phyloP scores from a whole-genome alignment of 345 rosid species.

The Diplotaxis tenuifolia region DNA sequence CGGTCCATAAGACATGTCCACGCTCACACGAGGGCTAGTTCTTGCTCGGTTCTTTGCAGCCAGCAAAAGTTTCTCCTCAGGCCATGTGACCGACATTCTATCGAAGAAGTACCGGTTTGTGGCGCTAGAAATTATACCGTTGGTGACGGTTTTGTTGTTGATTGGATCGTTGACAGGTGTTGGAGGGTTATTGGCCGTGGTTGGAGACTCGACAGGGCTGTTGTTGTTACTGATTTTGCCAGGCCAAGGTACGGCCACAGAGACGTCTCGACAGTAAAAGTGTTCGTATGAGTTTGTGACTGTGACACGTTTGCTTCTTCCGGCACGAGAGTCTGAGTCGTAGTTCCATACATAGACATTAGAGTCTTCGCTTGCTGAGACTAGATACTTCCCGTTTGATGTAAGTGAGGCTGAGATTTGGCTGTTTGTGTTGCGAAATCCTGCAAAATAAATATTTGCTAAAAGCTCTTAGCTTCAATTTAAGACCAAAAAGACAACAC shows the following conservation, averaged over 20 bases:
- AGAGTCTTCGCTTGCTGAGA: slow-evolving; percentile 95
- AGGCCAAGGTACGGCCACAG: slow-evolving; percentile 91
- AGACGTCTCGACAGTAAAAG: slow-evolving; percentile 86
- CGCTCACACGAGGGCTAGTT: slow-evolving; percentile 52
- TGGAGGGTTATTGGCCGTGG: slow-evolving; percentile 74
- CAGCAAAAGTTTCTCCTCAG: slow-evolving; percentile 65
- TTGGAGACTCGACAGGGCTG: slow-evolving; percentile 48
- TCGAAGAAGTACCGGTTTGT: slow-evolving; percentile 85
- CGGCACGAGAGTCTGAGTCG: slow-evolving; percentile 72
- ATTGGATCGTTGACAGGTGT: slow-evolving; percentile 70
- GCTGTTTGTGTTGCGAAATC: slow-evolving; percentile 86
- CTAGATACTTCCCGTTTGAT: slow-evolving; percentile 69
- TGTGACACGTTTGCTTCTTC: slow-evolving; percentile 73
- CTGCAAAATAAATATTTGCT: slow-evolving; percentile 42
- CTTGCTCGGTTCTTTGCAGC: slow-evolving; percentile 45
- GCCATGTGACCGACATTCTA: slow-evolving; percentile 90
- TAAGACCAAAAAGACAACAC: slow-evolving; percentile 1
- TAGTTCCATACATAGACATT: slow-evolving; percentile 88
- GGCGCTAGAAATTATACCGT: slow-evolving; percentile 79
- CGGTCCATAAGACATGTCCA: slow-evolving; percentile 52
- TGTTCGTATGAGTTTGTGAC: slow-evolving; percentile 72
- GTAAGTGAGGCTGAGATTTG: slow-evolving; percentile 84
- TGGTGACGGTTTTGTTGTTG: slow-evolving; percentile 43
- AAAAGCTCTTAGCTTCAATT: not conserved
- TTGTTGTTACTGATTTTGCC: slow-evolving; percentile 52